phyloP scores from a whole-genome alignment of 2,329 filamentous ascomycete species.

The Xylaria hypoxylon region DNA sequence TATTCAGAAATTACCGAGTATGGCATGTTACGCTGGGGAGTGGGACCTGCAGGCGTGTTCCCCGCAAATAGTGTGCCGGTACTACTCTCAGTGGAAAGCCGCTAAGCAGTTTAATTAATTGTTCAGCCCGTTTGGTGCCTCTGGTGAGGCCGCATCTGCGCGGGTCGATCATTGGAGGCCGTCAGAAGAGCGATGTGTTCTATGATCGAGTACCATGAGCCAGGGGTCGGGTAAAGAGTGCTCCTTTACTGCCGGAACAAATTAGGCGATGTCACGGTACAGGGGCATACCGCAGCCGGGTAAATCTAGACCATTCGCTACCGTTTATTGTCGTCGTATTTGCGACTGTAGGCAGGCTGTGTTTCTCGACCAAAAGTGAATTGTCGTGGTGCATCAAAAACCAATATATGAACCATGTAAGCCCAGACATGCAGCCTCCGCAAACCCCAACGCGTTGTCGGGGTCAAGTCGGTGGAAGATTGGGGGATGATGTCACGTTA shows the following conservation, averaged over 20 bases:
- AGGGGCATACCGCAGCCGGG: conserved; percentile 21
- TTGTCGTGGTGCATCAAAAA: conserved; percentile 18
- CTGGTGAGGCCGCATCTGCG: conserved; percentile 13
- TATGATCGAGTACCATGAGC: conserved; percentile 1
- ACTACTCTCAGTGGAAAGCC: conserved; percentile 4
- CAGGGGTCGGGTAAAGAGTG: conserved; percentile 20
- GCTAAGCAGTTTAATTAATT: conserved; percentile 22
- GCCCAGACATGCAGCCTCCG: conserved; percentile 10
- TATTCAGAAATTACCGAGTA: conserved; percentile 12
- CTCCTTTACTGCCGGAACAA: neutral
- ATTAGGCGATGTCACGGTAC: conserved; percentile 24
- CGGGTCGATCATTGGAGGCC: conserved; percentile 20
- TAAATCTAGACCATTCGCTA: conserved; percentile 30
- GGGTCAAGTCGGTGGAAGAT: neutral
- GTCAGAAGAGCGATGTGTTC: conserved; percentile 2
- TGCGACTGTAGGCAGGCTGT: neutral
- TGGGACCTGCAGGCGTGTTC: conserved; percentile 28
- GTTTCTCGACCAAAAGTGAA: neutral
- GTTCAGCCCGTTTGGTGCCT: neutral
- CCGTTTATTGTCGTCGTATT: conserved; percentile 3
- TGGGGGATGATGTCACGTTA: conserved; percentile 39
- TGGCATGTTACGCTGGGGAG: conserved; percentile 36
- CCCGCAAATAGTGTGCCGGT: conserved; percentile 20
- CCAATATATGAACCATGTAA: conserved; percentile 17
- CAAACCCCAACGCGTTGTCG: neutral